Base-by-base conservation (phyloP, 257 asterid genomes). In the Solanum sejunctum region DNA sequence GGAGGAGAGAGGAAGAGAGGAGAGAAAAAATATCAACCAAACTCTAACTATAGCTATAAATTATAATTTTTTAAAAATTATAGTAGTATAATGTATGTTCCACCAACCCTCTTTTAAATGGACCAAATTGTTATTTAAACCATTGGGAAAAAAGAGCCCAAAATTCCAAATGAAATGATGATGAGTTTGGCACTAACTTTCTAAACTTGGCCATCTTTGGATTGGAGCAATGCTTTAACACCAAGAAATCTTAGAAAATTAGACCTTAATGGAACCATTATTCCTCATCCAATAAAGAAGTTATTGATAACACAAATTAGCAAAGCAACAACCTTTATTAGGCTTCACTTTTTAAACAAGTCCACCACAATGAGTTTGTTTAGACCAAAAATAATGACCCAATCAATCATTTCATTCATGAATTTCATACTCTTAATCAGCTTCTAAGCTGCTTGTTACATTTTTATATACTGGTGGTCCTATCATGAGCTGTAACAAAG, bases 191-290 rank as follows among this genome's bases (percentile, higher is more conserved):
- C 75, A 81, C 52, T 84, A 41, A 20, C 57, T 77, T 85, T 73
- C 52, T 69, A 87, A 58, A 80, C 82, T 6, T 75, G 63, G 56
- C 32, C 56, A 12, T 83, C 86, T n/a, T 57, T 67, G 32, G 56
- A 66, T 70, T 32, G 43, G 20, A 66, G 3, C 63, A 81, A 84
- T 72, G 39, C 92, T 91, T 88, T 88, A 63, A 84, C 87, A 79
- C 85, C 84, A 84, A 88, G 86, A 88, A 87, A 87, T 64, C n/a
- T 69, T 80, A 52, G 61, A 84, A 85, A 85, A 83, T 83, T 86
- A 84, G 90, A 81, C 91, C 93, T 60, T 73, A 83, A 23, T 88
- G 86, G 72, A 82, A 51, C 69, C 26, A 87, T 87, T 54, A 84
- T 86, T 86, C 75, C 82, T 23, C 84, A 84, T 79, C 87, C 84